A percentile compares a stretch with the other conserved stretches of the same genome.
phyloP scores from a whole-genome alignment of 768 basidiomycete species.

The Lepiota subincarnata region DNA sequence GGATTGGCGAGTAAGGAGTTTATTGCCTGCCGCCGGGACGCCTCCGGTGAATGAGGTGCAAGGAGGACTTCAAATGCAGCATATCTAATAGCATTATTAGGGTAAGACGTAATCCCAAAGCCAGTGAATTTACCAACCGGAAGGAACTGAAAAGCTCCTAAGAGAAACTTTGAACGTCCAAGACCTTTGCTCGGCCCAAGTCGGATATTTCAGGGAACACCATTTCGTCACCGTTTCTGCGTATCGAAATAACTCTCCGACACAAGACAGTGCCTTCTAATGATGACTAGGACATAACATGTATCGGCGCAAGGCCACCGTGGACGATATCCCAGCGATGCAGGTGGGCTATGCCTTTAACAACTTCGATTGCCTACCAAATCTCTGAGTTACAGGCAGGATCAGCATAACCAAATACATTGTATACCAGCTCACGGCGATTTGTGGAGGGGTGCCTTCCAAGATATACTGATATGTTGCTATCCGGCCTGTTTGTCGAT shows the following conservation, averaged over 20 bases:
- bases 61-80: background rate
- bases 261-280: background rate
- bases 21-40: background rate
- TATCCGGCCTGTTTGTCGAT: background rate
- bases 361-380: background rate
- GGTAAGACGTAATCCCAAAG: background rate
- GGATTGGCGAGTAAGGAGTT: background rate
- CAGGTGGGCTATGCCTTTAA: conserved; percentile 1
- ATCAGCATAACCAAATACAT: background rate
- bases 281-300: background rate
- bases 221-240: background rate
- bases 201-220: background rate
- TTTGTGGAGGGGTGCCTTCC: background rate
- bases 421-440: background rate
- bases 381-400: background rate
- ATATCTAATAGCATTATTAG: background rate
- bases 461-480: background rate
- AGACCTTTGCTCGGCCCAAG: conserved; percentile 4
- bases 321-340: conserved; percentile 4
- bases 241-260: background rate
- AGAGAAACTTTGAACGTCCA: background rate
- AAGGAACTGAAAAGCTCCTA: background rate
- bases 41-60: background rate
- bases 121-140: background rate
- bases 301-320: conserved; percentile 4